Conservation (phyloP, 768 basidiomycete species). For the Tricholoma sp. region DNA sequence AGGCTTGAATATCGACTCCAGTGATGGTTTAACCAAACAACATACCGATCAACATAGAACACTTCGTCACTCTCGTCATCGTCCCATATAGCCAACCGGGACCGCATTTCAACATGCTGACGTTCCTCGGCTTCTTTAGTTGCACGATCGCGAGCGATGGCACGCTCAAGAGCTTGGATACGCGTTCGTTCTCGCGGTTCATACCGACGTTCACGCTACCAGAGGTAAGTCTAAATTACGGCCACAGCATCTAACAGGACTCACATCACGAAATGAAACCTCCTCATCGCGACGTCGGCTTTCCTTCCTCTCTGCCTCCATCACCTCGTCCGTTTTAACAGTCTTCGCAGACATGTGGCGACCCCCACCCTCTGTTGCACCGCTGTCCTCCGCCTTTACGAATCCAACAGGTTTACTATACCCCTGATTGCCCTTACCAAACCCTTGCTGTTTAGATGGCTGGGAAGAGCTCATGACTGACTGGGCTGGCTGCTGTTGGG, state of each 20-base stretch:
- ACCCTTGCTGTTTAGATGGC: constrained; percentile 41
- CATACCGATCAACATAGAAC: constrained; percentile 89
- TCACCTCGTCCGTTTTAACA: constrained; percentile 79
- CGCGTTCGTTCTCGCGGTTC: constrained; percentile 85
- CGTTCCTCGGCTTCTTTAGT: constrained; percentile 75
- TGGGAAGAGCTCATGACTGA: constrained; percentile 26
- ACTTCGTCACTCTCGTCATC: constrained; percentile 90
- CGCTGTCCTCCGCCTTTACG: constrained; percentile 59
- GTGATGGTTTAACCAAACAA: background rate
- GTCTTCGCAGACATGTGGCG: constrained; percentile 31
- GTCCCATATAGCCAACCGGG: constrained; percentile 83
- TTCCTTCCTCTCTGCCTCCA: constrained; percentile 79
- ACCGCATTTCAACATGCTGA: constrained; percentile 74
- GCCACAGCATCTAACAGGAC: background rate
- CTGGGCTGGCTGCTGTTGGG: constrained; percentile 21
- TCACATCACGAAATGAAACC: constrained; percentile 77
- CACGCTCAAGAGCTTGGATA: constrained; percentile 70
- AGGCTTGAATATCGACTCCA: constrained; percentile 4
- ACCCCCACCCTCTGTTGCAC: constrained; percentile 27
- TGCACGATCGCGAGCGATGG: constrained; percentile 65
- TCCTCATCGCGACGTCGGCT: constrained; percentile 75
- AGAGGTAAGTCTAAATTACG: background rate
- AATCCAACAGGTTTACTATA: constrained; percentile 81
- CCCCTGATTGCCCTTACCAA: constrained; percentile 65
- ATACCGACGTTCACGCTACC: constrained; percentile 87